Percentiles rank a stretch among this genome's conserved stretches.
Conservation (phyloP, 805 yeast genomes). For the Metschnikowia kunwiensis region DNA sequence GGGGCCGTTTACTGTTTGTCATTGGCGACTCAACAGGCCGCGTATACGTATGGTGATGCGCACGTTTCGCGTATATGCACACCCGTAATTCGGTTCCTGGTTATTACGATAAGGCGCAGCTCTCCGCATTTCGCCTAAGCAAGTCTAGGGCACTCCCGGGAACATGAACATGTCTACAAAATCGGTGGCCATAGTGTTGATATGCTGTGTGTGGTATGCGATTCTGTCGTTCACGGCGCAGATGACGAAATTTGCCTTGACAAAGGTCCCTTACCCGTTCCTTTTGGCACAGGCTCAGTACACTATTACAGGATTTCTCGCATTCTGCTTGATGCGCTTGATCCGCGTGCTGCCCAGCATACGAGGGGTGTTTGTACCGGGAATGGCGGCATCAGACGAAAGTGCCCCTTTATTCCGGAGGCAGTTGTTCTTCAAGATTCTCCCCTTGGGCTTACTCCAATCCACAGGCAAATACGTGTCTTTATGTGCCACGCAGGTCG, state of each 20-base stretch:
- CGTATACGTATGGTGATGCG: slow-evolving; percentile 33
- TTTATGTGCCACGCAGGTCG: slow-evolving; percentile 60
- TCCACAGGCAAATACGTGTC: slow-evolving; percentile 62
- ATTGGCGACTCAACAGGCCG: slow-evolving; percentile 56
- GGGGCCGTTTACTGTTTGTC: slow-evolving; percentile 41
- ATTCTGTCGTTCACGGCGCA: slow-evolving; percentile 65
- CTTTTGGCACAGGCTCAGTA: slow-evolving; percentile 67
- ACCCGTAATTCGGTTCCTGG: too few relatives aligned
- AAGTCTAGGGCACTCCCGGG: too few relatives aligned
- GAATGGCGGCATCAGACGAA: slow-evolving; percentile 26
- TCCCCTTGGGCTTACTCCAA: slow-evolving; percentile 66
- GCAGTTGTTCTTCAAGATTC: slow-evolving; percentile 42
- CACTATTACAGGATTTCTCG: slow-evolving; percentile 45
- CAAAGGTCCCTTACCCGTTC: slow-evolving; percentile 56
- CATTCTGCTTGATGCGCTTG: slow-evolving; percentile 36
- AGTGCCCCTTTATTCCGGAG: slow-evolving; percentile 22
- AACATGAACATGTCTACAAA: not conserved
- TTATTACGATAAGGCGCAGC: too few relatives aligned
- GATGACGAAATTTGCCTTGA: slow-evolving; percentile 54
- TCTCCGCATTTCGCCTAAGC: too few relatives aligned
- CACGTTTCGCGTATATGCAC: too few relatives aligned
- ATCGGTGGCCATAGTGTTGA: slow-evolving; percentile 29
- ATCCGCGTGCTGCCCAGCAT: slow-evolving; percentile 28
- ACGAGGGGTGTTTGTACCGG: slow-evolving; percentile 45
- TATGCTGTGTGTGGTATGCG: slow-evolving; percentile 59